Evolutionary conservation across 2,329 filamentous ascomycete genomes (phyloP).

Genomic region (Diaporthe sp.): DNA sequence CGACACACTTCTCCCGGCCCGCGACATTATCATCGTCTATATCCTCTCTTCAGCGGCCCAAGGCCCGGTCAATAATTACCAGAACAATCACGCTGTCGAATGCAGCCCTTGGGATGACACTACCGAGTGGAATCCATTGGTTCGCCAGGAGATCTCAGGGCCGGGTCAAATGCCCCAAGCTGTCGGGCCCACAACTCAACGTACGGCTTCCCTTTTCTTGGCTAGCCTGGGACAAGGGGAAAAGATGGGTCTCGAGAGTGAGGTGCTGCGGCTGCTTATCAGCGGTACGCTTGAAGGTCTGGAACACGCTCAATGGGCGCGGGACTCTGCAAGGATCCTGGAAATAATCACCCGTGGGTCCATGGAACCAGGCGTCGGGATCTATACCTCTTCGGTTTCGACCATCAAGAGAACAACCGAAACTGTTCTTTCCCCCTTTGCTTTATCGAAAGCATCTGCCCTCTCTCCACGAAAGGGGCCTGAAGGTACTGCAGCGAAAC

Average conservation of each 20-base stretch:
- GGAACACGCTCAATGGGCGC: constrained; percentile 6
- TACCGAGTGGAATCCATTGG: neutral
- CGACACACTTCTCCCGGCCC: neutral
- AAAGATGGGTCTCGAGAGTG: too few relatives aligned
- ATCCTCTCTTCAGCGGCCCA: neutral
- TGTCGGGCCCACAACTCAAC: neutral
- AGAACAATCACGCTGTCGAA: neutral
- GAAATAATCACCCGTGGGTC: neutral
- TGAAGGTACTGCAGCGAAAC: neutral
- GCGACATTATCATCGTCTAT: neutral
- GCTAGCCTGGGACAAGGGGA: neutral
- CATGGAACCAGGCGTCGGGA: neutral
- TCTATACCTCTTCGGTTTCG: neutral
- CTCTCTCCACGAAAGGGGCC: neutral
- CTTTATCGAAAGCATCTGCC: neutral
- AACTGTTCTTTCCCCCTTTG: too few relatives aligned
- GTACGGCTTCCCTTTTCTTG: neutral
- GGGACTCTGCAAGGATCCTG: neutral
- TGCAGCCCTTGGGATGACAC: neutral
- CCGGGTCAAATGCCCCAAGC: neutral
- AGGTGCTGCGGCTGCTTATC: too few relatives aligned
- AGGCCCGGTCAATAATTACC: neutral
- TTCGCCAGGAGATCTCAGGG: neutral
- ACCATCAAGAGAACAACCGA: neutral
- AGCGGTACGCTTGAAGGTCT: neutral